Evolutionary conservation across 108 stramenopile species (phyloP).

Genomic region (Skeletonema grethae): DNA sequence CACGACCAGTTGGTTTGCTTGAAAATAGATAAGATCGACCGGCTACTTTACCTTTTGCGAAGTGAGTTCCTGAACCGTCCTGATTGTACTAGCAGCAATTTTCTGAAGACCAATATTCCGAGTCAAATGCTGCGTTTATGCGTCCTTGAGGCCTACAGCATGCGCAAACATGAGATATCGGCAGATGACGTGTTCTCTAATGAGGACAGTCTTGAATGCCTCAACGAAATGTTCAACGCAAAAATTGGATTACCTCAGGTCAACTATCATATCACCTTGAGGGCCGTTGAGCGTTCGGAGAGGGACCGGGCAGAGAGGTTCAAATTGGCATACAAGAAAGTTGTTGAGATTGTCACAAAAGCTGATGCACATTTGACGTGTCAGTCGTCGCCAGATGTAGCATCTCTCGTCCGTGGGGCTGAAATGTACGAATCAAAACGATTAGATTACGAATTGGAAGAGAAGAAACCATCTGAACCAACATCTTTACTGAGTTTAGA

Average conservation of each 20-base stretch:
- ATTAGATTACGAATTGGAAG: slow-evolving; percentile 2
- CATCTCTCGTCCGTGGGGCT: not conserved
- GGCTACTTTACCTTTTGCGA: slow-evolving; percentile 11
- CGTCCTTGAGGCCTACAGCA: slow-evolving; percentile 27
- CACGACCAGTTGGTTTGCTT: slow-evolving; percentile 10
- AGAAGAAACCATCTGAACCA: slow-evolving; percentile 12
- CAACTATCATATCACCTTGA: not conserved
- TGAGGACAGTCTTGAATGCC: slow-evolving; percentile 24
- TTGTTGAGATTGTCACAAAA: slow-evolving; percentile 6
- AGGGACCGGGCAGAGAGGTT: not conserved
- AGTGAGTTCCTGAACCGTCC: slow-evolving; percentile 3
- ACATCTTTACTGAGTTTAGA: slow-evolving; percentile 10
- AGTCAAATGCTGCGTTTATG: slow-evolving; percentile 20
- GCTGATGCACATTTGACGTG: slow-evolving; percentile 1
- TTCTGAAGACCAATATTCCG: not conserved
- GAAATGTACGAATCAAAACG: slow-evolving; percentile 1
- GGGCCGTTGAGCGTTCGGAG: not conserved
- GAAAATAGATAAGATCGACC: slow-evolving; percentile 21
- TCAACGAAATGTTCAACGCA: slow-evolving; percentile 22
- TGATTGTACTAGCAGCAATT: slow-evolving; percentile 3
- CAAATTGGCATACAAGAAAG: not conserved
- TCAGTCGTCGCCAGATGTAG: not conserved
- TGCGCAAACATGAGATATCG: slow-evolving; percentile 9
- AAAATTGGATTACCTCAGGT: slow-evolving; percentile 29
- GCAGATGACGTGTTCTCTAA: slow-evolving; percentile 21